Conservation (phyloP, 148 eudicot genomes). For the Arctostaphylos glauca region DNA sequence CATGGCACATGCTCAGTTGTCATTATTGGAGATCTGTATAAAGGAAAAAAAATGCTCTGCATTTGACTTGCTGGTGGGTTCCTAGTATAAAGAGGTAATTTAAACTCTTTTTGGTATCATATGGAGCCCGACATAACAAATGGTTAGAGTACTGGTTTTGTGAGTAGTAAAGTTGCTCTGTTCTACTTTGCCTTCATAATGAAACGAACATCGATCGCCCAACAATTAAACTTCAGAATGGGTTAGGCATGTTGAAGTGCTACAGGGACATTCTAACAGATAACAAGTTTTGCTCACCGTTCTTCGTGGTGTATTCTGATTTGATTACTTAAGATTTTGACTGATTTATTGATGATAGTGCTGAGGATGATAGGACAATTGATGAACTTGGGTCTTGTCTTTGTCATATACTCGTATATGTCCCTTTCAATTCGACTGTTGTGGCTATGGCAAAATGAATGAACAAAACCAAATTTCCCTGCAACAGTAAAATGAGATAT, state of each 20-base stretch:
- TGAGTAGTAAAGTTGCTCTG: background rate
- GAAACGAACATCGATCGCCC: no score
- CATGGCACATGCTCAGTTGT: constrained; percentile 5
- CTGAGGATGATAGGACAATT: background rate
- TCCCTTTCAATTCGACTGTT: background rate
- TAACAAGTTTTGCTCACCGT: background rate
- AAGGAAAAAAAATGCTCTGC: background rate
- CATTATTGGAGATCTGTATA: background rate
- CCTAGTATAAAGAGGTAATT: background rate
- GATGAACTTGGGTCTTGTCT: background rate
- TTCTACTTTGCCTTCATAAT: background rate
- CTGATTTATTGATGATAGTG: background rate
- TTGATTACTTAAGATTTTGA: background rate
- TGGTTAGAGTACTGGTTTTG: background rate
- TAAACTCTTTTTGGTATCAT: background rate
- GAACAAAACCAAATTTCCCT: background rate
- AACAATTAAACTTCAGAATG: background rate
- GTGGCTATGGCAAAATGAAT: background rate
- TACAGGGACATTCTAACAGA: background rate
- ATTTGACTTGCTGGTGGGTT: background rate
- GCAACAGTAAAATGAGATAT: no score
- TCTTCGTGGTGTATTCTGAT: background rate
- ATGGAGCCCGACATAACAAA: background rate
- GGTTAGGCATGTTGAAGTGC: background rate
- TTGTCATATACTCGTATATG: background rate